Base-by-base conservation (phyloP, 768 basidiomycete genomes). In the Pleurotus citrinopileatus region DNA sequence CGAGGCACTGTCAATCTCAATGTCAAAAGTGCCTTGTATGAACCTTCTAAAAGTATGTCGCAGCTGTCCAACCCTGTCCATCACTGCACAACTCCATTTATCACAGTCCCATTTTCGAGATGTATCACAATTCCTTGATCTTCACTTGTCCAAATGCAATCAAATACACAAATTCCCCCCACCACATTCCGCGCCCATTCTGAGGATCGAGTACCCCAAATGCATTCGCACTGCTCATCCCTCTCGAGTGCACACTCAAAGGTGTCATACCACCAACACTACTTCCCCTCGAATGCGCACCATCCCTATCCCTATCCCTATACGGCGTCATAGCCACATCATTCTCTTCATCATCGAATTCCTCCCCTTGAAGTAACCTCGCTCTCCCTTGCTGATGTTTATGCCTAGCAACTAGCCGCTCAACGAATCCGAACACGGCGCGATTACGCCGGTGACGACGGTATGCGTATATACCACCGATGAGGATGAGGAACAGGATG, bases 321-420 rank as follows among this genome's bases (percentile, higher is more conserved):
- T 27, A 32, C 19, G 32, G 55, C 10, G 36, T 45, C 51, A 44
- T 57, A 27, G 34, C 36, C 22, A 46, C 13, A 37, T 26, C 23
- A 5, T 34, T 42, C 9, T 46, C 38, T n/a, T 44, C 47, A 15
- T 54, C 45, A 36, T 50, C 53, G 27, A 58, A 34, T 22, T 55
- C 57, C 42, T 58, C 57, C 4, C 57, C 57, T 22, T 54, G 42
- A 20, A 58, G 37, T 15, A 58, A 44, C 29, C 45, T 19, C 10
- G 53, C 57, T n/a, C 57, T 45, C 3, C 36, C 44, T 23, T 28
- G 36, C 26, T 42, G 25, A 13, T 50, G 36, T 27, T 52, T 54
- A 7, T 44, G 57, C 22, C 34, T 32, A 15, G 34, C 40, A 1
- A 53, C 48, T 4, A 55, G 19, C 15, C 32, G 17, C 28, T 58